Conservation (phyloP, 306 rosid genomes). For the Inga oerstediana region DNA sequence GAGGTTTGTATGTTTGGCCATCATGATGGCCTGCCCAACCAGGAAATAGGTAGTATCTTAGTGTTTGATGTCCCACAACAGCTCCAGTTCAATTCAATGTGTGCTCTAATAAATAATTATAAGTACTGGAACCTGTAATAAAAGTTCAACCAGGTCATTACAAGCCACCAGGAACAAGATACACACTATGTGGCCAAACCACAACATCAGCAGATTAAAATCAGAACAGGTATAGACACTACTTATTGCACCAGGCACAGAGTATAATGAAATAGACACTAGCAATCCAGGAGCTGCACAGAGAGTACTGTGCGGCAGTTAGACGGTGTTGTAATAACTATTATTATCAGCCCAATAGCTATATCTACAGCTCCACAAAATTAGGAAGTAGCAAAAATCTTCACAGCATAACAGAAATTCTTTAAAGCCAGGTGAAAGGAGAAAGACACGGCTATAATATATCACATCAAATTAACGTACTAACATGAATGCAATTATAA, state of each 20-base stretch:
- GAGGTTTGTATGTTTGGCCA: constrained; percentile 52
- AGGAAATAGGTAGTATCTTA: background rate
- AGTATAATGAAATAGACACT: constrained; percentile 9
- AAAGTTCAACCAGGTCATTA: constrained; percentile 16
- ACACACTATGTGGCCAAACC: constrained; percentile 12
- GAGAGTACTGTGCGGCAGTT: background rate
- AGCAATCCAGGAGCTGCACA: background rate
- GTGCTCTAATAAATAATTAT: constrained; percentile 1
- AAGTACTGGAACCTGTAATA: constrained; percentile 36
- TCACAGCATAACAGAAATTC: background rate
- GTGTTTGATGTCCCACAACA: constrained; percentile 21
- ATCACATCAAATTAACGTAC: background rate
- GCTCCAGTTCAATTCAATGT: constrained; percentile 17
- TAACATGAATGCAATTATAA: background rate
- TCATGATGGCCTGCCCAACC: constrained; percentile 35
- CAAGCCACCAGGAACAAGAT: background rate
- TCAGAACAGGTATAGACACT: background rate
- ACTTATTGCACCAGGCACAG: constrained; percentile 5
- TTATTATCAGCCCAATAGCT: background rate
- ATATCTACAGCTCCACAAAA: background rate
- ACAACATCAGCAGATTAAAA: background rate
- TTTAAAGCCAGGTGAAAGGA: background rate
- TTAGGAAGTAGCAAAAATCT: background rate
- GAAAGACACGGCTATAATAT: background rate
- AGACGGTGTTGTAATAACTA: background rate